Evolutionary conservation across 345 rosid genomes (phyloP).

Genomic region (Bruguiera sexangula): DNA sequence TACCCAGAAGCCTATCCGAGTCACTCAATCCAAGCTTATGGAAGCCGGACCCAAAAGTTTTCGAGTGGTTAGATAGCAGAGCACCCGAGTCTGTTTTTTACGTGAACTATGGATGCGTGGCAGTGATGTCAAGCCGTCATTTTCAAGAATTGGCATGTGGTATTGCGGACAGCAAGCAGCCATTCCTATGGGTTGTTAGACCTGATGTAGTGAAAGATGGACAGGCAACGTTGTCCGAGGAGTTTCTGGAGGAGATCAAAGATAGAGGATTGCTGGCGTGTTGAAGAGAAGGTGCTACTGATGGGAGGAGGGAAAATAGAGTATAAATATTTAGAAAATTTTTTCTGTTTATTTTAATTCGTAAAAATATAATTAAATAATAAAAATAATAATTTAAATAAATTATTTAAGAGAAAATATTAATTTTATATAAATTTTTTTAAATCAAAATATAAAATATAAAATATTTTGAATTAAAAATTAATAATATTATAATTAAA

Average conservation of each 20-base stretch:
- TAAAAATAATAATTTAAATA: no score
- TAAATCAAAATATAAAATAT: no score
- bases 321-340: no score
- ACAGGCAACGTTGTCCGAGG: background rate
- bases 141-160: conserved; percentile 22
- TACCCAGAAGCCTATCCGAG: background rate
- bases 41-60: conserved; percentile 18
- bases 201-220: conserved; percentile 2
- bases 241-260: background rate
- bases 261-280: conserved; percentile 18
- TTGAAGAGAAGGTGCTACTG: conserved; percentile 14
- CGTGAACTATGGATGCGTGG: conserved; percentile 23
- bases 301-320: no score
- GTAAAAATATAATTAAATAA: no score
- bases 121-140: background rate
- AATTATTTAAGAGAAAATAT: no score
- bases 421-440: no score
- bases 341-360: no score
- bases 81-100: conserved; percentile 17
- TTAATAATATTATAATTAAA: no score
- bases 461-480: no score
- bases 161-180: conserved; percentile 18
- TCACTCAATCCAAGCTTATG: conserved; percentile 12
- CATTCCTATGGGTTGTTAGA: conserved; percentile 23
- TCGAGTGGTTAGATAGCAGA: conserved; percentile 14